Evolutionary conservation across 192 early-diverging fungal species (phyloP), one percentile per base, ranked within the genome.

Genomic region (Mortierella alpina): DNA sequence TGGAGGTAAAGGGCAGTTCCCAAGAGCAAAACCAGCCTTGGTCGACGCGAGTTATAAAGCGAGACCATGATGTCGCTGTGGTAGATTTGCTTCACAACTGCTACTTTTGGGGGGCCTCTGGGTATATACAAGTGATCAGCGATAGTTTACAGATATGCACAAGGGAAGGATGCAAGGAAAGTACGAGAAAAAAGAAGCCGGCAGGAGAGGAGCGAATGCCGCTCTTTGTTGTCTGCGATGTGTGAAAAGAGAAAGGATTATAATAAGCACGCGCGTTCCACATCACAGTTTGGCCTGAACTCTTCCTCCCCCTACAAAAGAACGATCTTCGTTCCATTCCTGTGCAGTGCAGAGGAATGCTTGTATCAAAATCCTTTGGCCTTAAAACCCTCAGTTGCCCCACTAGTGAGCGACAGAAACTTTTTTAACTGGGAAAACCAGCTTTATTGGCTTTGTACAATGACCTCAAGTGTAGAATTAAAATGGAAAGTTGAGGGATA

Each of bases 241-340:
- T 31, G 31, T 51, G n/a, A 11, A 11, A n/a, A 42, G 59, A 41
- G 13, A 60, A 60, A 42, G n/a, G 42, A 42, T 61, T 39, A 10
- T 18, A 12, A 10, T 61, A 41, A 22, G 42, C 7, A 17, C 5
- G 15, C 60, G 42, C 46, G 66, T 75, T 75, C 60, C 73, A 68
- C 0, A 63, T 75, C 66, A 53, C 73, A 47, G 42, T 68, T 57
- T 68, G 52, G 66, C 65, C 73, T 68, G 47, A 60, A 17, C 41
- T 39, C 5, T 5, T 41, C 56, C 14, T 48, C 17, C 14, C n/a
- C 22, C 44, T 59, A 31, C 11, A 46, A 46, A 60, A 39, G 5
- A 14, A 46, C 18, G 39, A 41, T 31, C 31, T 31, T 31, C 31
- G 31, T 31, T 31, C 31, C 31, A 31, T 31, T 31, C 31, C 31